Base-by-base conservation (phyloP, 2,329 filamentous ascomycete species). In the Fusarium fujikuroi region DNA sequence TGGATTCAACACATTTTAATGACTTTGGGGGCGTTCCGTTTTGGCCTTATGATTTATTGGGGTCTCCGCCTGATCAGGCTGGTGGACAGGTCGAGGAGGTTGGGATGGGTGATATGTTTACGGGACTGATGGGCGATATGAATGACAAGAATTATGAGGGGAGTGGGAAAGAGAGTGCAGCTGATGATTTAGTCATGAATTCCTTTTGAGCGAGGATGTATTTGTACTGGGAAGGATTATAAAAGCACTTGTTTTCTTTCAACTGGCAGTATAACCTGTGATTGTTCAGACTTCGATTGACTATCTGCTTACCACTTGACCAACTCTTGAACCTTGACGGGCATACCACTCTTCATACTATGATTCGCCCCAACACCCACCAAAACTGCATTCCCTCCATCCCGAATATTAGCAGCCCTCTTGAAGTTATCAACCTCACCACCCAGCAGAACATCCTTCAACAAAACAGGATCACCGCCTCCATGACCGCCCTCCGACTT, bases 331-430 rank as follows among this genome's bases (percentile, higher is more conserved):
- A 76, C 73, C 53, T 75, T 76, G 7, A 76, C 37, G 2, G 75
- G 75, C 75, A 76, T 47, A 0, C 75, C 75, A 12, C 61, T 66
- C 52, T 69, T 73, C 75, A 91, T 88, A 2, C 87, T 89, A 66
- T 81, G 82, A 65, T 91, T 91, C 1, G 88, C 88, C 2, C 87
- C 88, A 39, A 91, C 89, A 0, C 89, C 89, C 0, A 88, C 90
- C 62, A 90, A 66, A 25, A 91, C 90, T 1, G 87, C 89, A 66
- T 88, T 81, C 0, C 88, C 88, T 0, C 89, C 89, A 68, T 91
- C 88, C 7, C 90, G 75, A 70, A 90, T 88, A 60, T 85, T 88
- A 3, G 89, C 89, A 5, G 88, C 88, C 6, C 88, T 82, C 78
- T 74, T 74, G 83, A 85, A 85, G 76, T 85, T 81, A 74, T 90